A percentile compares a stretch with the other conserved stretches of the same genome.
phyloP scores from a whole-genome alignment of 2,329 filamentous ascomycete species.

The Colletotrichum godetiae region DNA sequence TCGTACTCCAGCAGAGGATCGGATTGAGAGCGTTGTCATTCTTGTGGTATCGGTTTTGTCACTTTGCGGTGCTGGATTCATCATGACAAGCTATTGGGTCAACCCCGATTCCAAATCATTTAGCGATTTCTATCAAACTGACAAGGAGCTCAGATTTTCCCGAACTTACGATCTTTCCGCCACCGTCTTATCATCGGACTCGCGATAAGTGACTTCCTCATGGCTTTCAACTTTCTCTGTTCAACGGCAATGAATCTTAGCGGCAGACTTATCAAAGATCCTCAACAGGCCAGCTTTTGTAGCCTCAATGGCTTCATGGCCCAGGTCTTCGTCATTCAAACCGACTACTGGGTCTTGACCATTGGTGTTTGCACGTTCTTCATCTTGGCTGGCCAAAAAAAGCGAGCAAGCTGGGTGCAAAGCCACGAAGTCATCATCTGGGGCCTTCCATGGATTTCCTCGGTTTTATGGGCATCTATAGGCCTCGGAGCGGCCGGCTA shows the following conservation, averaged over 20 bases:
- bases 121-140: neutral
- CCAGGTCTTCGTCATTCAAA: slow-evolving; percentile 55
- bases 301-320: slow-evolving; percentile 55
- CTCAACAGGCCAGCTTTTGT: slow-evolving; percentile 46
- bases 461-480: slow-evolving; percentile 47
- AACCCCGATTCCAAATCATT: slow-evolving; percentile 5
- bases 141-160: slow-evolving; percentile 46
- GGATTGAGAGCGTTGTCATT: slow-evolving; percentile 44
- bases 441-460: slow-evolving; percentile 50
- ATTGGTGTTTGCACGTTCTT: slow-evolving; percentile 55
- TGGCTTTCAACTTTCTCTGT: slow-evolving; percentile 53
- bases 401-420: slow-evolving; percentile 50
- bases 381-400: slow-evolving; percentile 51
- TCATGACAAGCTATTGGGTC: slow-evolving; percentile 49
- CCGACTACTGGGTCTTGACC: slow-evolving; percentile 56
- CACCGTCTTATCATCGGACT: slow-evolving; percentile 54
- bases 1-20: slow-evolving; percentile 34
- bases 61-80: slow-evolving; percentile 49
- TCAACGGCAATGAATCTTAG: slow-evolving; percentile 49
- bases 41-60: slow-evolving; percentile 48
- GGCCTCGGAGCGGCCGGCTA: slow-evolving; percentile 45
- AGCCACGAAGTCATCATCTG: slow-evolving; percentile 46
- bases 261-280: slow-evolving; percentile 44
- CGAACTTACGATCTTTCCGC: slow-evolving; percentile 49
- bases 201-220: slow-evolving; percentile 52